Evolutionary conservation across 2,329 filamentous ascomycete genomes (phyloP).

Genomic region (Plectosphaerella cucumerina): DNA sequence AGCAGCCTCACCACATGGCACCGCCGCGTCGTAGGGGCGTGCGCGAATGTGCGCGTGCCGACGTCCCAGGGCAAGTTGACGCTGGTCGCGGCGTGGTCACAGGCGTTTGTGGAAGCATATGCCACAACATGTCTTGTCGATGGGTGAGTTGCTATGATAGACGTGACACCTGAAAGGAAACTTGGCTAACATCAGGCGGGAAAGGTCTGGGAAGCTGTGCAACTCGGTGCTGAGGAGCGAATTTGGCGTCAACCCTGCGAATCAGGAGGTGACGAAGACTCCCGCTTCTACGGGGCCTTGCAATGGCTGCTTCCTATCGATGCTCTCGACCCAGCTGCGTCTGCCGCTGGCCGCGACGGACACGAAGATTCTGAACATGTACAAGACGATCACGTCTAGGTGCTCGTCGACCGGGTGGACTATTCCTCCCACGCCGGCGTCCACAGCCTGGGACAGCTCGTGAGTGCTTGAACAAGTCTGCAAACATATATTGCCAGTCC

Average conservation of each 20-base stretch:
- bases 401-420: background rate
- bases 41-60: background rate
- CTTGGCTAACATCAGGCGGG: no score
- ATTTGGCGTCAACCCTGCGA: background rate
- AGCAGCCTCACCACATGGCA: background rate
- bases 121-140: background rate
- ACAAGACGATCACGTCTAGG: background rate
- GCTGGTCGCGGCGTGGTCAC: background rate
- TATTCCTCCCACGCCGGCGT: background rate
- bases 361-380: background rate
- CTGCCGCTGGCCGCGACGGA: background rate
- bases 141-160: background rate
- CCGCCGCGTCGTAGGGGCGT: background rate
- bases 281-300: background rate
- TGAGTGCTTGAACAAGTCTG: background rate
- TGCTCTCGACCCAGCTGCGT: background rate
- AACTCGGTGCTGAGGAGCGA: background rate
- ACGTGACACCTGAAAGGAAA: no score
- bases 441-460: background rate
- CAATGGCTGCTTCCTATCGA: background rate
- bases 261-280: background rate
- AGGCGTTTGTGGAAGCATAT: background rate
- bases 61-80: background rate
- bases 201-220: background rate
- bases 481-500: no score